These are phyloP conservation scores for Chrysanthemum lavandulifolium DNA, from an alignment of 129 eudicot species.

Conservation along the genomic window DNA sequence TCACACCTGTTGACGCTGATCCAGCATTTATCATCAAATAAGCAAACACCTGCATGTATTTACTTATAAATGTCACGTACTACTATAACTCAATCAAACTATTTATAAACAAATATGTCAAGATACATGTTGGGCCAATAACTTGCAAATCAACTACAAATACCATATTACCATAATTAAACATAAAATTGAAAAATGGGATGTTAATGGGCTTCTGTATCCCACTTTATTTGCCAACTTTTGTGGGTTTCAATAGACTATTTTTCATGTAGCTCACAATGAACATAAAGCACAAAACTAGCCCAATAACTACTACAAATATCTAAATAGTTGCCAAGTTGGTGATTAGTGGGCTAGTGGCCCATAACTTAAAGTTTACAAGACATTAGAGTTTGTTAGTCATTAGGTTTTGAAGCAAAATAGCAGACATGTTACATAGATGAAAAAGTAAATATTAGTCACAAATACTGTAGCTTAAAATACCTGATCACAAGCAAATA, in stretches of 20 bases:
- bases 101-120: too few relatives aligned
- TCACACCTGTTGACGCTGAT: conserved; percentile 83
- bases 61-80: not conserved
- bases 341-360: too few relatives aligned
- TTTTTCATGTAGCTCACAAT: not conserved
- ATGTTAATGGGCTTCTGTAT: not conserved
- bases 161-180: not conserved
- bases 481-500: conserved; percentile 86
- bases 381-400: too few relatives aligned
- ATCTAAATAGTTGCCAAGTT: too few relatives aligned
- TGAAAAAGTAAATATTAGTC: too few relatives aligned
- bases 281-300: not conserved
- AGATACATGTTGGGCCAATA: too few relatives aligned
- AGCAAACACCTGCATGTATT: conserved; percentile 55
- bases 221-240: not conserved
- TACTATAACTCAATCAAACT: conserved; percentile 20
- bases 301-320: not conserved
- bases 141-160: too few relatives aligned
- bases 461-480: too few relatives aligned
- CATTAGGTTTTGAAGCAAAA: too few relatives aligned
- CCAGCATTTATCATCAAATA: conserved; percentile 78
- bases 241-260: not conserved
- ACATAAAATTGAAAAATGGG: too few relatives aligned
- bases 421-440: too few relatives aligned
- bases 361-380: too few relatives aligned